Conservation (phyloP, 495 filamentous ascomycete genomes). For the Cercophora newfieldiana region DNA sequence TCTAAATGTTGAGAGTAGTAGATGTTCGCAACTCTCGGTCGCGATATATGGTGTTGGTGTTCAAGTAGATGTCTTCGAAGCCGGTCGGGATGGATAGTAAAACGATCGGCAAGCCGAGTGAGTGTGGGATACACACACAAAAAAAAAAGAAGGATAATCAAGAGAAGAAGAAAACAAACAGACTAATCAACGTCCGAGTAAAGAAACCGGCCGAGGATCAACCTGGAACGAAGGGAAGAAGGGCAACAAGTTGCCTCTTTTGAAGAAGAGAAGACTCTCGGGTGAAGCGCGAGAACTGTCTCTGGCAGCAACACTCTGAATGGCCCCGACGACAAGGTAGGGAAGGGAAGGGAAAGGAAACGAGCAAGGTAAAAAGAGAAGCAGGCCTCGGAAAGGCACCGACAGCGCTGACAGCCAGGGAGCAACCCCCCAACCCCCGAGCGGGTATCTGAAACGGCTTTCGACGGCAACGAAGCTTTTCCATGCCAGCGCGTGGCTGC, state of each 20-base stretch:
- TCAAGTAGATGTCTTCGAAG: conserved; percentile 24
- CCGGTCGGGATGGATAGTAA: conserved; percentile 26
- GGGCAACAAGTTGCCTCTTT: conserved; percentile 28
- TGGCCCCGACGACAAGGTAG: conserved; percentile 14
- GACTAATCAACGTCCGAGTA: conserved; percentile 28
- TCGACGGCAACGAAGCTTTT: conserved; percentile 4
- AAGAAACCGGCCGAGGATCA: conserved; percentile 49
- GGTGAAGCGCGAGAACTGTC: conserved; percentile 13
- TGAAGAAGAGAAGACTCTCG: conserved; percentile 6
- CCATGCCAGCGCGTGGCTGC: conserved; percentile 12
- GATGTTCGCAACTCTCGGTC: conserved; percentile 1
- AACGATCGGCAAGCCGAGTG: conserved; percentile 5
- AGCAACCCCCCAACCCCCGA: conserved; percentile 13
- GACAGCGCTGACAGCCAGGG: conserved; percentile 1
- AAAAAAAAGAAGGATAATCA: conserved; percentile 16
- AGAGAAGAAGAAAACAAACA: conserved; percentile 24
- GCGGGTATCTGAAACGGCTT: conserved; percentile 40
- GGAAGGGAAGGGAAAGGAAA: conserved; percentile 15
- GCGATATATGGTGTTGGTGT: conserved; percentile 2
- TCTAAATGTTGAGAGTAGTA: not conserved
- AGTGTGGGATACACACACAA: not conserved
- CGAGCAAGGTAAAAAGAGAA: conserved; percentile 5
- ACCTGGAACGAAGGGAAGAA: conserved; percentile 50
- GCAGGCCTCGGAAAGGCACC: not conserved
- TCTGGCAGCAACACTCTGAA: conserved; percentile 19